phyloP scores from a whole-genome alignment of 495 filamentous ascomycete species.

The Xylaria flabelliformis region DNA sequence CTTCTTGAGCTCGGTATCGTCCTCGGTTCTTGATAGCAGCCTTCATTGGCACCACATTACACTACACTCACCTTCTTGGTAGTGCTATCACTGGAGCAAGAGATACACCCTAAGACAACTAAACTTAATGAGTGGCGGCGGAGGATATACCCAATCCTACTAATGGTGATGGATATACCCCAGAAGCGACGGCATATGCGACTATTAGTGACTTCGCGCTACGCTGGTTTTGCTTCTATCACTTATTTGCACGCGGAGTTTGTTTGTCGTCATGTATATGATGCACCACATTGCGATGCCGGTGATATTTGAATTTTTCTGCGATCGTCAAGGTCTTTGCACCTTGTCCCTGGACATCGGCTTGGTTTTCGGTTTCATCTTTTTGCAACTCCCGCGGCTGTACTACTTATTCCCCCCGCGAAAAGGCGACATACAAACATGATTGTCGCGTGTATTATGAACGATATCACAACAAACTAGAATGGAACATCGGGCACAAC shows the following conservation, averaged over 20 bases:
- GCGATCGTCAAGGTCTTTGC: not conserved
- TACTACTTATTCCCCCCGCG: slow-evolving; percentile 4
- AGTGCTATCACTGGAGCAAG: not conserved
- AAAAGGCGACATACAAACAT: slow-evolving; percentile 10
- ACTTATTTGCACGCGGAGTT: not conserved
- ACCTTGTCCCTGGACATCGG: not conserved
- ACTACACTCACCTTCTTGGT: not conserved
- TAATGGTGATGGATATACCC: slow-evolving; percentile 12
- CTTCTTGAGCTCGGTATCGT: slow-evolving; percentile 68
- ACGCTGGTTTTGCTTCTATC: slow-evolving; percentile 7
- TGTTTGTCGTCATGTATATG: not conserved
- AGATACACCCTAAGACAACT: not conserved
- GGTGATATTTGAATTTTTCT: not conserved
- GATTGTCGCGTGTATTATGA: slow-evolving; percentile 12
- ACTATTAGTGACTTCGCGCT: not conserved
- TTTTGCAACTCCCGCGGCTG: not conserved
- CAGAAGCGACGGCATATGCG: not conserved
- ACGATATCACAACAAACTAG: slow-evolving; percentile 7
- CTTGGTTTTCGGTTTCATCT: not conserved
- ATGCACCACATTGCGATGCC: not conserved
- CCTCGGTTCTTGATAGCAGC: slow-evolving; percentile 45
- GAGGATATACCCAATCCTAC: slow-evolving; percentile 27
- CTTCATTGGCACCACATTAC: not conserved
- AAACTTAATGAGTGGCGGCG: slow-evolving; percentile 7
- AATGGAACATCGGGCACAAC: not conserved